Percentiles rank a stretch among this genome's conserved stretches.
These are phyloP conservation scores for Aspergillus sp. DNA, from an alignment of 2,329 filamentous ascomycete species.

Conservation along the genomic window DNA sequence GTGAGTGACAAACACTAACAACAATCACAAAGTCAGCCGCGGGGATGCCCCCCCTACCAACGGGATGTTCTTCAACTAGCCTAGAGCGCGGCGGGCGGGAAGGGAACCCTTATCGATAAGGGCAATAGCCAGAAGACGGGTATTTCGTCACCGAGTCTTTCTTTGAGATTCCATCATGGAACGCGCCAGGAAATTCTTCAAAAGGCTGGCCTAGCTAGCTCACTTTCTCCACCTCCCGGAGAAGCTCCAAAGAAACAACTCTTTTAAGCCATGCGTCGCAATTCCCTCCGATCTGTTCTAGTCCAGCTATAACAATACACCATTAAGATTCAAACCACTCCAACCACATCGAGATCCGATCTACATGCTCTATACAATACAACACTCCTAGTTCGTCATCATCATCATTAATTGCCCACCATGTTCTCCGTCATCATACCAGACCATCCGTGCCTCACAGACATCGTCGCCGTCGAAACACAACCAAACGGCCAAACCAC, in stretches of 20 bases:
- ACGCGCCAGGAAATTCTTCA: constrained; percentile 22
- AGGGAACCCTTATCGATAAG: constrained; percentile 34
- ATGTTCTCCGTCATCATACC: constrained; percentile 67
- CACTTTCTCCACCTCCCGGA: not conserved
- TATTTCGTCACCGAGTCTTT: constrained; percentile 32
- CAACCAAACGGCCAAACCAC: constrained; percentile 59
- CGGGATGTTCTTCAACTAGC: not conserved
- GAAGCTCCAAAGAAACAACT: not conserved
- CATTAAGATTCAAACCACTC: not conserved
- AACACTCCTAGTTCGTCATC: not conserved
- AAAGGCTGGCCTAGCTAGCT: constrained; percentile 1
- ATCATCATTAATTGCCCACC: not conserved
- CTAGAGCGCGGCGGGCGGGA: not conserved
- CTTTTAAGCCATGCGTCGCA: constrained; percentile 1
- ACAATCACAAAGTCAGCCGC: not conserved
- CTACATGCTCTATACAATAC: not conserved
- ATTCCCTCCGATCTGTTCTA: not conserved
- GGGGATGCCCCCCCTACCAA: not conserved
- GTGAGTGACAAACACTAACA: not conserved
- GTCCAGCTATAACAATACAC: not conserved
- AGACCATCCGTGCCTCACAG: constrained; percentile 61
- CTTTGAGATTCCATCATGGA: constrained; percentile 29
- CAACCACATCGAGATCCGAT: not conserved
- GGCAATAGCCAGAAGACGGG: constrained; percentile 13
- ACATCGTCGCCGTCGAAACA: constrained; percentile 53